Base-by-base conservation (phyloP, 1,284 basidiomycete genomes). In the Ceratobasidium sp. region DNA sequence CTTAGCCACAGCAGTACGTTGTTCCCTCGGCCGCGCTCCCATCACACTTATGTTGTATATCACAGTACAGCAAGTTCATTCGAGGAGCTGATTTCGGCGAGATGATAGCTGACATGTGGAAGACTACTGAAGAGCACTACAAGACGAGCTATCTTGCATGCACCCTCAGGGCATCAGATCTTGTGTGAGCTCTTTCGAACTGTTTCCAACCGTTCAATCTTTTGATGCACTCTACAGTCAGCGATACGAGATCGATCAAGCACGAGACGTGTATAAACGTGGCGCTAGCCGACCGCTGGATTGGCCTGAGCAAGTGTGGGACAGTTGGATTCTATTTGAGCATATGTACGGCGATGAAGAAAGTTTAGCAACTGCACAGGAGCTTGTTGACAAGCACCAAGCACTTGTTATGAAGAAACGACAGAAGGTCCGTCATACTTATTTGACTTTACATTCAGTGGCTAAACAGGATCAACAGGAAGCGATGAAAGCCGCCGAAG, bases 251-350 rank as follows among this genome's bases (percentile, higher is more conserved):
- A 82, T 88, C 73, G 84, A 86, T 12, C 82, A 85, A 61, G 91
- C 90, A 0, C 87, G 93, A 41, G 83, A 85, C 28, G 82, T 88
- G 3, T 95, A 92, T 80, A 81, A 83, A 23, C 86, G 89, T 71
- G 83, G 90, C 14, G 86, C 88, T 9, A 78, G 75, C 65, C 91
- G 90, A 78, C 86, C 89, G 53, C 77, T 97, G 48, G 96, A 98
- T 80, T 97, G 95, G 91, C 94, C 96, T 0, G 95, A 97, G 80
- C 91, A 89, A 1, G 83, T 98, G 4, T 94, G 94, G 87, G 92
- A 96, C 73, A 91, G 92, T 0, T 97, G 93, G 90, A 78, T 90
- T 3, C 82, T 85, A 16, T 97, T 98, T 76, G 97, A 98, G 79
- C 89, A 94, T 75, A 82, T 92, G 2, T 85, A 94, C 76, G 97